Conservation (phyloP, 352 stramenopile genomes). For the Phytophthora cryptogea region DNA sequence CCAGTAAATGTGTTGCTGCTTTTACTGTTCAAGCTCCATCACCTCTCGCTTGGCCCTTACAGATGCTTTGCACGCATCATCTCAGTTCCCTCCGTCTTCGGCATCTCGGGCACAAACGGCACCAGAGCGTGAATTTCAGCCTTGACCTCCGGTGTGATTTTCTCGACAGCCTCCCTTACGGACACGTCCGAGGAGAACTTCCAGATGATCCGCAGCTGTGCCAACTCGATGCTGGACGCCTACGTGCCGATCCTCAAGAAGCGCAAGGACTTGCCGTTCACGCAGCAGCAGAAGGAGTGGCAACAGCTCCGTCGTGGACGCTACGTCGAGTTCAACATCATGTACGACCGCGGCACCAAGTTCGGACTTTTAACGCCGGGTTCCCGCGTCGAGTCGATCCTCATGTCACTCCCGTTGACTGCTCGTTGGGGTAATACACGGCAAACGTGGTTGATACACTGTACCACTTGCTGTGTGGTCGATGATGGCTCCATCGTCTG, state of each 20-base stretch:
- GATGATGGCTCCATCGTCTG: too few relatives aligned
- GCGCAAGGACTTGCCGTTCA: constrained; percentile 96
- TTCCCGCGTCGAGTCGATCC: constrained; percentile 97
- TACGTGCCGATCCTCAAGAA: constrained; percentile 96
- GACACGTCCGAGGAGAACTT: constrained; percentile 91
- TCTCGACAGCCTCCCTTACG: constrained; percentile 58
- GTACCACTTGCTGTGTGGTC: too few relatives aligned
- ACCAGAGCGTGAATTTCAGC: not conserved
- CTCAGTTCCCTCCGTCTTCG: not conserved
- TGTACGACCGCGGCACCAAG: constrained; percentile 98
- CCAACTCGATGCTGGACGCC: constrained; percentile 88
- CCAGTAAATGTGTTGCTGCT: too few relatives aligned
- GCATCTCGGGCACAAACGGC: constrained; percentile 2
- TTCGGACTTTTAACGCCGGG: constrained; percentile 97
- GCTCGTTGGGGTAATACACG: constrained; percentile 81
- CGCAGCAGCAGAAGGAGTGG: constrained; percentile 96
- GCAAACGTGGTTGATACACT: too few relatives aligned
- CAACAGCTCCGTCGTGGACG: constrained; percentile 96
- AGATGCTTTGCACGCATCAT: not conserved
- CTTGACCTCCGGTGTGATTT: too few relatives aligned
- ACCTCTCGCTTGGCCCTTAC: not conserved
- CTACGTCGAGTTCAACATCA: constrained; percentile 99
- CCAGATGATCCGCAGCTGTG: constrained; percentile 77
- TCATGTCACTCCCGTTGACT: constrained; percentile 98
- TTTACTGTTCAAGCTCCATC: too few relatives aligned